Evolutionary conservation across 176 grass and related monocot genomes (phyloP).

Genomic region (Aechmea fasciata): DNA sequence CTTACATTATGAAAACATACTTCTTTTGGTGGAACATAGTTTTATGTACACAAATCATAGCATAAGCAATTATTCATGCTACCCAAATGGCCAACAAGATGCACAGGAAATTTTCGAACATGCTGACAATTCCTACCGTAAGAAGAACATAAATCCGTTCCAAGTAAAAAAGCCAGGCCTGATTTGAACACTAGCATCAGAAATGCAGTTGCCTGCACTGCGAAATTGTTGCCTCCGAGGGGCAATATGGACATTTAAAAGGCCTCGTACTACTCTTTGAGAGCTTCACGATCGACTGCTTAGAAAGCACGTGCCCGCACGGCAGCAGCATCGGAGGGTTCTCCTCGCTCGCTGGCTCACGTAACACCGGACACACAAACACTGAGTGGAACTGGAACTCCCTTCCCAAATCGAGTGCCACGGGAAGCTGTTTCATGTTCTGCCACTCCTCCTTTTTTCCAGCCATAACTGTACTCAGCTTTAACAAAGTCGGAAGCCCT

Average conservation of each 20-base stretch:
- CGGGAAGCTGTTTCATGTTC: conserved; percentile 79
- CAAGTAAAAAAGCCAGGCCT: not conserved
- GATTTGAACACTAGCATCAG: conserved; percentile 14
- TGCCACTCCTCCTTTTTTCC: conserved; percentile 82
- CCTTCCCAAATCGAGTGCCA: conserved; percentile 58
- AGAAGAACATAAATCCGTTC: no score
- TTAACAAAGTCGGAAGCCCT: conserved; percentile 72
- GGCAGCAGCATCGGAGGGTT: conserved; percentile 97
- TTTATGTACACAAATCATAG: no score
- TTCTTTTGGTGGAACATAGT: no score
- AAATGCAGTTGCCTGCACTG: conserved; percentile 89
- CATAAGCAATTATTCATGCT: no score
- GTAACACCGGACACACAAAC: conserved; percentile 80
- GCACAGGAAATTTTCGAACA: no score
- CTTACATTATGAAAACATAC: no score
- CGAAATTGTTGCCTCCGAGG: conserved; percentile 37
- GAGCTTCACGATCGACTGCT: conserved; percentile 75
- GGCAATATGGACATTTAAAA: conserved; percentile 93
- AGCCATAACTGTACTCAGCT: conserved; percentile 61
- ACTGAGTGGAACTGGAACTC: conserved; percentile 85
- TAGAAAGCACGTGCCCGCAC: conserved; percentile 70
- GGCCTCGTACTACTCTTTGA: conserved; percentile 69
- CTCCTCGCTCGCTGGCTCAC: conserved; percentile 69
- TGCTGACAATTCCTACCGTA: no score
- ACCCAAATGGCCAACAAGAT: no score